Conservation (phyloP, 108 stramenopile genomes). For the Pseudonitzschia multistriata region DNA sequence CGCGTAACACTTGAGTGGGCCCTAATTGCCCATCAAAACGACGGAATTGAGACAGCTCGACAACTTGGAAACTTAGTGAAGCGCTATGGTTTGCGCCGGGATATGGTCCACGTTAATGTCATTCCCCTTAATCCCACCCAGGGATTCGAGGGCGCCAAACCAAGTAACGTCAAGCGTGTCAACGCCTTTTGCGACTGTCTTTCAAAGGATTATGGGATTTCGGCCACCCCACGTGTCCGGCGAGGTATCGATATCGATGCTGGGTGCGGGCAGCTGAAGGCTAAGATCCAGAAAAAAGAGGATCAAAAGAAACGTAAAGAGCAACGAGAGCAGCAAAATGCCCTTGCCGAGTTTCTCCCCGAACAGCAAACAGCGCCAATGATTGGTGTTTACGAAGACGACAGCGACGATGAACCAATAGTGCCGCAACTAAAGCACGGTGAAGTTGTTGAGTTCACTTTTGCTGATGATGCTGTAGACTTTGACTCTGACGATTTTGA, state of each 20-base stretch:
- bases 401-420: not conserved
- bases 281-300: conserved; percentile 63
- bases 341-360: not conserved
- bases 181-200: conserved; percentile 68
- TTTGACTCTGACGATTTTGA: conserved; percentile 47
- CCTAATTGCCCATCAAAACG: conserved; percentile 90
- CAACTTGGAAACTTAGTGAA: conserved; percentile 62
- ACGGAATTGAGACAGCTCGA: conserved; percentile 72
- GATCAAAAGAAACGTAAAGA: not conserved
- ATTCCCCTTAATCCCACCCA: conserved; percentile 96
- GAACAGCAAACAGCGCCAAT: conserved; percentile 2
- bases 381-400: conserved; percentile 24
- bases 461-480: conserved; percentile 43
- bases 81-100: conserved; percentile 47
- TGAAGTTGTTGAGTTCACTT: conserved; percentile 38
- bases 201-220: conserved; percentile 63
- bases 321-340: not conserved
- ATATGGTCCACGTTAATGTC: conserved; percentile 92
- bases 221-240: conserved; percentile 86
- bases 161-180: conserved; percentile 53
- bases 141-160: conserved; percentile 66
- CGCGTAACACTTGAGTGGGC: conserved; percentile 97
- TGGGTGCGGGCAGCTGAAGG: conserved; percentile 95
- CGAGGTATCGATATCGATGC: conserved; percentile 98
- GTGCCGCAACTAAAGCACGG: not conserved